Percentiles rank a stretch among this genome's conserved stretches.
Conservation (phyloP, 2,329 filamentous ascomycete genomes). For the Ophiobolus disseminans region DNA sequence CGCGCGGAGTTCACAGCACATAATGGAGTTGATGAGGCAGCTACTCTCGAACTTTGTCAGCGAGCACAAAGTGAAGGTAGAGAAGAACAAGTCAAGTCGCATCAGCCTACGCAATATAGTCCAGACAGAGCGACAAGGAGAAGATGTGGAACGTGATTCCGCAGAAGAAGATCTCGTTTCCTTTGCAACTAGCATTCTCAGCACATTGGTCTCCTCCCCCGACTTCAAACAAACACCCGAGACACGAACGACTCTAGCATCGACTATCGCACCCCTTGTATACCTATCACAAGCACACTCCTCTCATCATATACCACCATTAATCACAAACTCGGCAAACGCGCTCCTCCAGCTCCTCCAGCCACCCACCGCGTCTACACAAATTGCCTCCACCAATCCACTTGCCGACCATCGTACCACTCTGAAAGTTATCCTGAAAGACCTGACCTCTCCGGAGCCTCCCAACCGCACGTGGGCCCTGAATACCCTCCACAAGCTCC, state of each 20-base stretch:
- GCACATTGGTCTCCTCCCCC: constrained; percentile 43
- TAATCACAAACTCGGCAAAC: constrained; percentile 34
- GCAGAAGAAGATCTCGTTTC: constrained; percentile 48
- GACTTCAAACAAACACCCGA: constrained; percentile 41
- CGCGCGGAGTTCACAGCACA: constrained; percentile 67
- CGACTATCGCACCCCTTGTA: constrained; percentile 25
- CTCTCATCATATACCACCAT: constrained; percentile 16
- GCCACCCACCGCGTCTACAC: constrained; percentile 61
- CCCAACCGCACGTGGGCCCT: constrained; percentile 49
- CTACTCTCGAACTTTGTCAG: constrained; percentile 58
- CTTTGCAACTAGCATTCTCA: constrained; percentile 52
- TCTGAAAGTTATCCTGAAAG: constrained; percentile 29
- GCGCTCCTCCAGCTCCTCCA: constrained; percentile 60
- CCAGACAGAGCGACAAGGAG: not conserved
- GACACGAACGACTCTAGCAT: constrained; percentile 20
- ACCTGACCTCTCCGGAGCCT: constrained; percentile 44
- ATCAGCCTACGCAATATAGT: constrained; percentile 37
- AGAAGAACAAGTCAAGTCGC: constrained; percentile 30
- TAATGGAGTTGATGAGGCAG: constrained; percentile 69
- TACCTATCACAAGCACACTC: constrained; percentile 26
- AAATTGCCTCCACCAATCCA: constrained; percentile 45
- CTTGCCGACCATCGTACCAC: constrained; percentile 54
- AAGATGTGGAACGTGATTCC: constrained; percentile 11
- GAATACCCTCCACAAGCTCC: constrained; percentile 52
- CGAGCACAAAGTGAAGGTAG: constrained; percentile 56